Conservation (phyloP, 768 basidiomycete species). For the Rhodosporidiobolus sp. region DNA sequence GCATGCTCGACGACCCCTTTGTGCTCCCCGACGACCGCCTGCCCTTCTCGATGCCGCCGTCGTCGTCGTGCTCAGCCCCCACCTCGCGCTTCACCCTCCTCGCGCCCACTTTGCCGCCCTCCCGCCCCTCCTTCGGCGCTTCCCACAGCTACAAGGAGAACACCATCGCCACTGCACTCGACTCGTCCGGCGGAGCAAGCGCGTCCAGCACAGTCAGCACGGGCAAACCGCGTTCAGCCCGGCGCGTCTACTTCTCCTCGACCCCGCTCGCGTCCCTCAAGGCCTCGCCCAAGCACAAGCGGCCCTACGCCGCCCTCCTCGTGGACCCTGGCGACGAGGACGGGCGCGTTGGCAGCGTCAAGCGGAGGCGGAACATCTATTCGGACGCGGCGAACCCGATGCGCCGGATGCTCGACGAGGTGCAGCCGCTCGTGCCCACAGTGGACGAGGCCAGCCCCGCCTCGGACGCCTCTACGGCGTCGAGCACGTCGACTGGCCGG, state of each 20-base stretch:
- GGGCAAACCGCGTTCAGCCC: background rate
- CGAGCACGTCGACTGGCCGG: background rate
- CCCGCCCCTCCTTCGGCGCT: background rate
- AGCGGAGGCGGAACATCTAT: slow-evolving; percentile 11
- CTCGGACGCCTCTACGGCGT: background rate
- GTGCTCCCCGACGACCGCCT: background rate
- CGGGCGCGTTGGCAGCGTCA: background rate
- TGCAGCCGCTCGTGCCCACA: background rate
- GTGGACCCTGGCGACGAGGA: background rate
- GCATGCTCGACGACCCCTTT: background rate
- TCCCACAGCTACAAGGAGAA: background rate
- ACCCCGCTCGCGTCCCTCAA: slow-evolving; percentile 31
- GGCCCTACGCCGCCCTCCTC: background rate
- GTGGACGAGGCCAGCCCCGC: background rate
- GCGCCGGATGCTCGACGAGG: too few species aligned
- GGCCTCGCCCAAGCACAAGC: slow-evolving; percentile 21
- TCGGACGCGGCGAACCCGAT: slow-evolving; percentile 19
- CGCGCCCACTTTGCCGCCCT: background rate
- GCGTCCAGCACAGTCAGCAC: background rate
- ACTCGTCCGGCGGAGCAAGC: background rate
- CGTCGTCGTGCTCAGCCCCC: background rate
- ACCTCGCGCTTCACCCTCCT: background rate
- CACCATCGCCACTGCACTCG: background rate
- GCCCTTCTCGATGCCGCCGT: background rate
- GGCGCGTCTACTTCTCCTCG: slow-evolving; percentile 27